Evolutionary conservation across 1,284 basidiomycete genomes (phyloP), one percentile per base, ranked within the genome.

Genomic region (Cutaneotrichosporon cutaneum): DNA sequence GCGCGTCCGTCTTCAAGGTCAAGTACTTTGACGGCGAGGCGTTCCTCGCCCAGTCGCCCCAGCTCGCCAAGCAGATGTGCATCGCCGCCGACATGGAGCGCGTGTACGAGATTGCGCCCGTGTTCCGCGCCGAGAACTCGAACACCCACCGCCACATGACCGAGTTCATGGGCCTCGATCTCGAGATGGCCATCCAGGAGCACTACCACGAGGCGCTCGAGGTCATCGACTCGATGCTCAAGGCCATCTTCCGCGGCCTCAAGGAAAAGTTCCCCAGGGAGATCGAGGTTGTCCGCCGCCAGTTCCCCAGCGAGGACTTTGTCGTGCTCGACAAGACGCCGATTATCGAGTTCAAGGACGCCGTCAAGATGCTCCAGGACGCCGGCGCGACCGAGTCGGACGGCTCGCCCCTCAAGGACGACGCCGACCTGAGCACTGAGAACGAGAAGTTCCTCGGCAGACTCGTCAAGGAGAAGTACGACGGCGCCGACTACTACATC

Each of bases 91-190:
- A 99, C 82, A 94, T 99, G 78, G 95, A 96, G 76, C 86, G 92
- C 48, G 96, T 99, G 5, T 99, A 95, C 80, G 96, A 99, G 81
- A 94, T 99, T 67, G 95, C 89, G 0, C 85, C 85, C 47, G 81
- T 79, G 78, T 99, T 99, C 84, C 91, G 95, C 68, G 95, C 95
- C n/a, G 95, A 99, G 80, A 88, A 98, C 80, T 90, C 94, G 47
- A 95, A 96, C 80, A 98, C 95, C 4, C 92, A 97, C 78, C 89
- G 96, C 58, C 96, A 99, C 82, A 85, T 99, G 82, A 99, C 96
- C 51, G 96, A 99, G 80, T 99, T 98, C 81, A 91, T 94, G 69
- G 96, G 96, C 54, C 88, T 99, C 70, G 96, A 99, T 90, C 84
- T 99, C 69, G 96, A 99, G 80, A 99, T 99, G 96, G 85, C 88